phyloP scores from a whole-genome alignment of 2,329 filamentous ascomycete species.

The Colletotrichum phormii region DNA sequence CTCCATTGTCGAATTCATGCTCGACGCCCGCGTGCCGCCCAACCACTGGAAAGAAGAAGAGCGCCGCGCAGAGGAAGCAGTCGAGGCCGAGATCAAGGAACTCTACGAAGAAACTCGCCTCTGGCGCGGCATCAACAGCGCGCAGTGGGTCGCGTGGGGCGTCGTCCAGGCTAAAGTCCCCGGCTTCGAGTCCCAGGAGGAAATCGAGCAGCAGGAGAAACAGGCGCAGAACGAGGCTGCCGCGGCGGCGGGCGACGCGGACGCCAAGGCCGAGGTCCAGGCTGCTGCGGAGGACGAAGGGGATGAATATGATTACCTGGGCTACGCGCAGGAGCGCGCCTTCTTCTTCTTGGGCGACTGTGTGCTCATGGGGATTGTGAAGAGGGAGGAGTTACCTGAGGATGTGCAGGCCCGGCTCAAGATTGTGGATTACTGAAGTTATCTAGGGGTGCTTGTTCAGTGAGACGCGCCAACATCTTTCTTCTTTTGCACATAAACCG shows the following conservation, averaged over 20 bases:
- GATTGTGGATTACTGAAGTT: slow-evolving; percentile 70
- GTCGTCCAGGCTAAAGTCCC: slow-evolving; percentile 93
- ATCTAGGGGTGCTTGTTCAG: not conserved
- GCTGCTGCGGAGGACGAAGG: slow-evolving; percentile 58
- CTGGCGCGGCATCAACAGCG: slow-evolving; percentile 90
- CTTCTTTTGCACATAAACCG: not conserved
- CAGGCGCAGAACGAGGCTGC: slow-evolving; percentile 44
- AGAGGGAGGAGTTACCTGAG: slow-evolving; percentile 79
- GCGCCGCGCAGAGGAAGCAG: slow-evolving; percentile 68
- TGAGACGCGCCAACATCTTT: not conserved
- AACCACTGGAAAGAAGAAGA: slow-evolving; percentile 72
- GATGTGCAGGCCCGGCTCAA: slow-evolving; percentile 75
- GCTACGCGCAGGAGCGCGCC: slow-evolving; percentile 89
- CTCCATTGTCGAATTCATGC: slow-evolving; percentile 78
- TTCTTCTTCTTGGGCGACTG: slow-evolving; percentile 97
- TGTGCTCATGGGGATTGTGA: slow-evolving; percentile 79
- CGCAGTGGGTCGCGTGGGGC: slow-evolving; percentile 95
- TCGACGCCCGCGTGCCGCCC: slow-evolving; percentile 76
- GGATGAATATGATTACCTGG: slow-evolving; percentile 92
- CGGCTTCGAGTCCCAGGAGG: slow-evolving; percentile 68
- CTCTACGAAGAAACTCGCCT: slow-evolving; percentile 83
- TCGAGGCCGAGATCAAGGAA: slow-evolving; percentile 75
- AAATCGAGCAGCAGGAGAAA: slow-evolving; percentile 33
- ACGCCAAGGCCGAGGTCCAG: slow-evolving; percentile 33
- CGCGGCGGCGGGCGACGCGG: slow-evolving; percentile 42